Evolutionary conservation across 2,329 filamentous ascomycete species (phyloP).

Genomic region (Claviceps africana): DNA sequence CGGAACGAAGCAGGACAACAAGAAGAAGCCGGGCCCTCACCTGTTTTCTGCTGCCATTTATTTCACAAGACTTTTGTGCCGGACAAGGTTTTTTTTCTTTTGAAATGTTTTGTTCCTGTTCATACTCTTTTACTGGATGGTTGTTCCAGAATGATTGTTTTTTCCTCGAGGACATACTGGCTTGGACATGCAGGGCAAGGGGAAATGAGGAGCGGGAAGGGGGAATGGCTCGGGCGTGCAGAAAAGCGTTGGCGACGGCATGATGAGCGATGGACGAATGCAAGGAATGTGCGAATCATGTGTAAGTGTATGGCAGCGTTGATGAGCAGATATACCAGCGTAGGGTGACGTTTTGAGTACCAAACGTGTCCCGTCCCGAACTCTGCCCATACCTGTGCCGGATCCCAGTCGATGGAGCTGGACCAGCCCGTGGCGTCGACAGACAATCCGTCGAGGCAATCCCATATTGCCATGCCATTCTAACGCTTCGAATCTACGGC

Average conservation of each 20-base stretch:
- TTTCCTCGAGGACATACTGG: background rate
- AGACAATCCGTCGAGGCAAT: too few species aligned
- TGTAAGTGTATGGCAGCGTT: background rate
- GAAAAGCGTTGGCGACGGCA: background rate
- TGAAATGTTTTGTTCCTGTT: background rate
- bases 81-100: background rate
- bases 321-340: background rate
- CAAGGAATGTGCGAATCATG: too few species aligned
- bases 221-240: too few species aligned
- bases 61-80: background rate
- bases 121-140: background rate
- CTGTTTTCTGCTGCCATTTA: background rate
- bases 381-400: too few species aligned
- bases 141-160: background rate
- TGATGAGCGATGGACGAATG: background rate
- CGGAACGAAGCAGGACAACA: background rate
- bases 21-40: background rate
- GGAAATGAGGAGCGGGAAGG: too few species aligned
- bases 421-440: too few species aligned
- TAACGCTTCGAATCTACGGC: too few species aligned
- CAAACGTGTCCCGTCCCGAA: background rate
- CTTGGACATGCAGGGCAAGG: background rate
- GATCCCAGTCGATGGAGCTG: too few species aligned
- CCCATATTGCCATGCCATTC: too few species aligned
- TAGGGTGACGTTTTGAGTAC: background rate